Conservation (phyloP, 2,329 filamentous ascomycete genomes). For the Orbilia blumenaviensis region DNA sequence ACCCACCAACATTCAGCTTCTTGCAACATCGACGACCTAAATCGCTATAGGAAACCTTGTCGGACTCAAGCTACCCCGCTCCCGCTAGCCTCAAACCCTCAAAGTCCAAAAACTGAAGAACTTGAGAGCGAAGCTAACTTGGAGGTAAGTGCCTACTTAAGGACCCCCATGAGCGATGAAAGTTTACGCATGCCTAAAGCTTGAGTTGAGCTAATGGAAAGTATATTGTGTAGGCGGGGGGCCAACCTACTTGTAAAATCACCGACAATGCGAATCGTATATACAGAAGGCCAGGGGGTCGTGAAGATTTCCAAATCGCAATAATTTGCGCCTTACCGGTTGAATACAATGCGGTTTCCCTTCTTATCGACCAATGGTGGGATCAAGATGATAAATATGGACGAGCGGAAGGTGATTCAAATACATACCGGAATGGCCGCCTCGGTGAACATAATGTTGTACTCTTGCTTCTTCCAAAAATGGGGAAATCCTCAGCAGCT, state of each 20-base stretch:
- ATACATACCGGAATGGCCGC: slow-evolving; percentile 59
- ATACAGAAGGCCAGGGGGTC: background rate
- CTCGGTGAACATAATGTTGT: slow-evolving; percentile 59
- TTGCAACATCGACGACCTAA: background rate
- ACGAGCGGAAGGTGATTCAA: slow-evolving; percentile 57
- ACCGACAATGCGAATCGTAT: background rate
- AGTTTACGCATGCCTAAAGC: background rate
- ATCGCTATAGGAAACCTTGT: background rate
- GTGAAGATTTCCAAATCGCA: slow-evolving; percentile 55
- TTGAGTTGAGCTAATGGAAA: too few species aligned
- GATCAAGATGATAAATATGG: slow-evolving; percentile 56
- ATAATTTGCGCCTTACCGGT: slow-evolving; percentile 58
- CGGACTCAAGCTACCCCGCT: background rate
- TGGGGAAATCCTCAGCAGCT: slow-evolving; percentile 59
- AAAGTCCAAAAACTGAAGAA: background rate
- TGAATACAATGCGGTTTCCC: slow-evolving; percentile 56
- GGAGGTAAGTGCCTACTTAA: background rate
- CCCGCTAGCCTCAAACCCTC: background rate
- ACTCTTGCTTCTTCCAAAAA: slow-evolving; percentile 57
- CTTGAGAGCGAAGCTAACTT: background rate
- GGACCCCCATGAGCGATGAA: background rate
- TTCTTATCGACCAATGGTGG: slow-evolving; percentile 58
- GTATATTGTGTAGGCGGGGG: too few species aligned
- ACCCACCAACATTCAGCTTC: background rate
- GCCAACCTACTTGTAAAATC: too few species aligned